Conservation (phyloP, 2,329 filamentous ascomycete species). For the Sordariomycetes sp. region DNA sequence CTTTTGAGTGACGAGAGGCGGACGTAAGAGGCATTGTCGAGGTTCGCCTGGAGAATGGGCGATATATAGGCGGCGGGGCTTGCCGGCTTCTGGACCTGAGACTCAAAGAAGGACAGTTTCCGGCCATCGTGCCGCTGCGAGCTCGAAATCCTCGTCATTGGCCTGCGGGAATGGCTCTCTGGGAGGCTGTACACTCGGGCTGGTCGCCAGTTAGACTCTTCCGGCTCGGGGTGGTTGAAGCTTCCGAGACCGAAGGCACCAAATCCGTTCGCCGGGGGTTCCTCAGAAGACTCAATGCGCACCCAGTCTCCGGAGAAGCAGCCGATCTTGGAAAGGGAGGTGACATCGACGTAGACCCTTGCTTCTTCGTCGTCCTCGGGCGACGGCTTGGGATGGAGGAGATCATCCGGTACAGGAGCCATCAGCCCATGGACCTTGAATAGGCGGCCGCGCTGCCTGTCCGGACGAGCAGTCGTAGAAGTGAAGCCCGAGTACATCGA, state of each 20-base stretch:
- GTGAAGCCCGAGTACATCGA: slow-evolving; percentile 87
- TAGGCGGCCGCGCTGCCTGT: slow-evolving; percentile 59
- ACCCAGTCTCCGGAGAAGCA: slow-evolving; percentile 99
- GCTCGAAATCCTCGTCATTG: slow-evolving; percentile 46
- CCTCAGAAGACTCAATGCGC: slow-evolving; percentile 62
- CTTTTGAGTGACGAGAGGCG: slow-evolving; percentile 60
- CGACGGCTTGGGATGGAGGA: slow-evolving; percentile 72
- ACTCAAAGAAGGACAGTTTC: slow-evolving; percentile 50
- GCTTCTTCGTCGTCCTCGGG: slow-evolving; percentile 75
- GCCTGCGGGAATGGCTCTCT: slow-evolving; percentile 52
- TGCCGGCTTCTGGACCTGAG: slow-evolving; percentile 48
- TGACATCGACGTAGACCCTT: slow-evolving; percentile 81
- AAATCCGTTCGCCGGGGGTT: slow-evolving; percentile 55
- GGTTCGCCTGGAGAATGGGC: slow-evolving; percentile 74
- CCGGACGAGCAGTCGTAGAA: slow-evolving; percentile 64
- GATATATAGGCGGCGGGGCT: slow-evolving; percentile 62
- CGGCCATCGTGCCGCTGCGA: slow-evolving; percentile 35
- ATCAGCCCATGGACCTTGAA: slow-evolving; percentile 76
- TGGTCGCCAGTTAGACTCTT: slow-evolving; percentile 59
- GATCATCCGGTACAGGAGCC: slow-evolving; percentile 55
- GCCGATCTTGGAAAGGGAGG: slow-evolving; percentile 73
- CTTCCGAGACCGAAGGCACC: slow-evolving; percentile 55
- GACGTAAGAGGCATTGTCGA: slow-evolving; percentile 66
- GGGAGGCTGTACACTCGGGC: slow-evolving; percentile 83
- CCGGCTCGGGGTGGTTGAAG: slow-evolving; percentile 38